phyloP scores from a whole-genome alignment of 23 red algal genomes.

The Gracilaria gracilis region DNA sequence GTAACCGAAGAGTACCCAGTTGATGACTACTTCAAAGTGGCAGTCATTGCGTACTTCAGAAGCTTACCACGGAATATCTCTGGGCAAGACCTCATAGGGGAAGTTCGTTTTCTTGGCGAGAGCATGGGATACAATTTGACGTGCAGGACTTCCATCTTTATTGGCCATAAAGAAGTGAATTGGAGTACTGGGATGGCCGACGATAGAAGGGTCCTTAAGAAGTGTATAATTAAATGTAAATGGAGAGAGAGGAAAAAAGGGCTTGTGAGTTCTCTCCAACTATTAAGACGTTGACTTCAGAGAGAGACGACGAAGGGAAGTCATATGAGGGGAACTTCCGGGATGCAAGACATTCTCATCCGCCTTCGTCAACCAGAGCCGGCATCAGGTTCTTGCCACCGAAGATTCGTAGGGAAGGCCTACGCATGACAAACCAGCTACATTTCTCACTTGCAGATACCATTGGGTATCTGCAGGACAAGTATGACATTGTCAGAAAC shows the following conservation, averaged over 20 bases:
- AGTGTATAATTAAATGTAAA: constrained; percentile 3
- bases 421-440: neutral
- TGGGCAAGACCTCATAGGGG: neutral
- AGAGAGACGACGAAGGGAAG: neutral
- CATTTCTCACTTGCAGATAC: neutral
- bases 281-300: neutral
- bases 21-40: neutral
- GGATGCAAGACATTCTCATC: neutral
- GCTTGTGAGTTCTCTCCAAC: neutral
- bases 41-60: neutral
- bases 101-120: neutral
- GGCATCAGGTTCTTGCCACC: neutral
- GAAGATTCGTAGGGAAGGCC: neutral
- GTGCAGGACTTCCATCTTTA: neutral
- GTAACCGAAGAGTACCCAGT: neutral
- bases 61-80: neutral
- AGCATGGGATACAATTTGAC: neutral
- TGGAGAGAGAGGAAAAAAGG: neutral
- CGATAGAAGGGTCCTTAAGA: neutral
- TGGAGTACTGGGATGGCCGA: neutral
- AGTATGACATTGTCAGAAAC: neutral
- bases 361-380: neutral
- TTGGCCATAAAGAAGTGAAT: neutral
- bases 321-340: neutral
- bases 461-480: too few relatives aligned